Evolutionary conservation across 192 early-diverging fungal species (phyloP).

Genomic region (Backusella psychrophila): DNA sequence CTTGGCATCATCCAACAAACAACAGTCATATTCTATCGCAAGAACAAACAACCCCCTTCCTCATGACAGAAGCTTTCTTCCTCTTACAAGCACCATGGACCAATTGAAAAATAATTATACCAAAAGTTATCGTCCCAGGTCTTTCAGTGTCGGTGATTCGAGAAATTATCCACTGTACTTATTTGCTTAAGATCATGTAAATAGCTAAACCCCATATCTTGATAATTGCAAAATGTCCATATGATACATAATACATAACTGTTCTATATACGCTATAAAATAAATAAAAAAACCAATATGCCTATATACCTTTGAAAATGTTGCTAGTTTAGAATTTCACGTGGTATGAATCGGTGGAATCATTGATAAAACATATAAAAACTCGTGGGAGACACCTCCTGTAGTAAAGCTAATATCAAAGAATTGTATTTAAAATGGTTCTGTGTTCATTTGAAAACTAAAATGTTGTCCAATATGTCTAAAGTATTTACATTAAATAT

Average conservation of each 20-base stretch:
- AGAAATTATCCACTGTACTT: neutral
- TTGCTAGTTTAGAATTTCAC: neutral
- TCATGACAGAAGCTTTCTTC: conserved; percentile 18
- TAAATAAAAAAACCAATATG: neutral
- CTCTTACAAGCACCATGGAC: neutral
- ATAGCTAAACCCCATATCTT: neutral
- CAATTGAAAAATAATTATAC: neutral
- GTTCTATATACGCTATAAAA: neutral
- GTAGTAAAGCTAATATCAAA: neutral
- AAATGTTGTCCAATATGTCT: neutral
- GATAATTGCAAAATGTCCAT: neutral
- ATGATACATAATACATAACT: neutral
- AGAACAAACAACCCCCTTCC: conserved; percentile 19
- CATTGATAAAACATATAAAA: neutral
- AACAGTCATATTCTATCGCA: neutral
- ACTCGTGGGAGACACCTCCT: neutral
- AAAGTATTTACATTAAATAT: neutral
- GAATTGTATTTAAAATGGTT: neutral
- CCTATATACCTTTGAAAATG: neutral
- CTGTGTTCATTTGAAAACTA: neutral
- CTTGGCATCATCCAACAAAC: neutral
- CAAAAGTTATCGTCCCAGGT: conserved; percentile 14
- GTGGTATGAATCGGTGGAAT: neutral
- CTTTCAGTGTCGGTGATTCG: conserved; percentile 22
- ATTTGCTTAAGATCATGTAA: neutral